Percentiles rank a stretch among this genome's conserved stretches.
Evolutionary conservation across 83 land plant genomes (phyloP).

Genomic region (Picea abies): DNA sequence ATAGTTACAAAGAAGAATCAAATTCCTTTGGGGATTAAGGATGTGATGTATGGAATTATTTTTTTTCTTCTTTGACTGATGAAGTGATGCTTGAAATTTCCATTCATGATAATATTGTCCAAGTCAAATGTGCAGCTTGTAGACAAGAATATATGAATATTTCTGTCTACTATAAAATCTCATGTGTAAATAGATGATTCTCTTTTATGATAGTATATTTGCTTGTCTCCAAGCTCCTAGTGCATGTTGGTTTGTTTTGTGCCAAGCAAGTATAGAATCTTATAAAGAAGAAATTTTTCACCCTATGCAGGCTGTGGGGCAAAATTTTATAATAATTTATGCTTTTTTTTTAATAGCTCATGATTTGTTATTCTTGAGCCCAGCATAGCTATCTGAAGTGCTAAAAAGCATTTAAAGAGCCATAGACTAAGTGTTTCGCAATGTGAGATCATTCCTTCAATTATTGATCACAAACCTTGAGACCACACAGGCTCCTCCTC

Average conservation of each 20-base stretch:
- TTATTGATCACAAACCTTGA: neutral
- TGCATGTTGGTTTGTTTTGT: conserved; percentile 2
- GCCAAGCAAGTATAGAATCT: neutral
- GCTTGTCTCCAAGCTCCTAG: neutral
- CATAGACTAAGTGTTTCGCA: neutral
- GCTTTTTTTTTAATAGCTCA: too few relatives aligned
- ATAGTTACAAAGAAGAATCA: neutral
- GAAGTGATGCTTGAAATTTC: neutral
- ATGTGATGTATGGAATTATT: neutral
- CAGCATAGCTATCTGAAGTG: neutral
- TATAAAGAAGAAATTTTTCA: neutral
- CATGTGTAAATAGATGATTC: neutral
- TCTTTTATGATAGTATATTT: neutral
- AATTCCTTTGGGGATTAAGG: neutral
- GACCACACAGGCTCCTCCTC: too few relatives aligned
- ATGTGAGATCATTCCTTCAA: too few relatives aligned
- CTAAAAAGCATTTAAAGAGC: neutral
- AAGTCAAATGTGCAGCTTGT: conserved; percentile 11
- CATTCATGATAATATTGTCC: neutral
- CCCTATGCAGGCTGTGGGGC: neutral
- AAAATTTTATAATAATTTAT: neutral
- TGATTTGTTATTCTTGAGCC: neutral
- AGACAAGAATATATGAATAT: conserved; percentile 1
- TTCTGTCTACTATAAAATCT: neutral
- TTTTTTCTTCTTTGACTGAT: neutral